These are phyloP conservation scores for Neopestalotiopsis sp. DNA, from an alignment of 2,329 filamentous ascomycete species.

Conservation along the genomic window DNA sequence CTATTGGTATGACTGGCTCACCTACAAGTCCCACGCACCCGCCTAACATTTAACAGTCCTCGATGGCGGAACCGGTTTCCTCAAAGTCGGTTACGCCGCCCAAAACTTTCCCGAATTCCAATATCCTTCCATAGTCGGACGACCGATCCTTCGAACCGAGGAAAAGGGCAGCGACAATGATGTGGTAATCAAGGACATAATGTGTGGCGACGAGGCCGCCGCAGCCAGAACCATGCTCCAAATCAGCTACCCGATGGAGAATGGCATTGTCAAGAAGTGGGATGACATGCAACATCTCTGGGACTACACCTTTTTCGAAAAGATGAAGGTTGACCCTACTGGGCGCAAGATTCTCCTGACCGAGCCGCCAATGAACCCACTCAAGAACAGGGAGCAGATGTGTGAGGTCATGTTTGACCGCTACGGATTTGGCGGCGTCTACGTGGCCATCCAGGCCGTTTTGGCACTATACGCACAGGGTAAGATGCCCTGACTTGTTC, in stretches of 20 bases:
- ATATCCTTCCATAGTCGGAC: constrained; percentile 97
- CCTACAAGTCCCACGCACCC: constrained; percentile 18
- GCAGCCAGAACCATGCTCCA: constrained; percentile 96
- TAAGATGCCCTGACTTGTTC: constrained; percentile 34
- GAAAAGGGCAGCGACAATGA: constrained; percentile 71
- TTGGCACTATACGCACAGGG: constrained; percentile 96
- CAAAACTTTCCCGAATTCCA: constrained; percentile 99
- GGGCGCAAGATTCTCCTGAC: constrained; percentile 97
- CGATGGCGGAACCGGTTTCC: constrained; percentile 99
- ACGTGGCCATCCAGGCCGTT: constrained; percentile 97
- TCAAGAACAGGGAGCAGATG: constrained; percentile 98
- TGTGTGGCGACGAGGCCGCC: constrained; percentile 98
- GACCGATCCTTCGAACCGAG: constrained; percentile 95
- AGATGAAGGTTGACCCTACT: constrained; percentile 89
- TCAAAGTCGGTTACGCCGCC: constrained; percentile 98
- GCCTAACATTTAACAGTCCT: constrained; percentile 69
- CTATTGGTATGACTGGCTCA: constrained; percentile 18
- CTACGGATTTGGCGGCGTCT: constrained; percentile 95
- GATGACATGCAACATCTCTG: constrained; percentile 99
- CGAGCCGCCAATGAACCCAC: constrained; percentile 96
- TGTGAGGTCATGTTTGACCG: constrained; percentile 99
- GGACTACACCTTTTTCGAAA: constrained; percentile 98
- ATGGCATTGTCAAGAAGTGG: constrained; percentile 99
- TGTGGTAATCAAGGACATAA: constrained; percentile 93
- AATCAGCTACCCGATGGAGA: constrained; percentile 99